These are phyloP conservation scores for Combretum micranthum DNA, from an alignment of 345 rosid genomes.

Conservation along the genomic window DNA sequence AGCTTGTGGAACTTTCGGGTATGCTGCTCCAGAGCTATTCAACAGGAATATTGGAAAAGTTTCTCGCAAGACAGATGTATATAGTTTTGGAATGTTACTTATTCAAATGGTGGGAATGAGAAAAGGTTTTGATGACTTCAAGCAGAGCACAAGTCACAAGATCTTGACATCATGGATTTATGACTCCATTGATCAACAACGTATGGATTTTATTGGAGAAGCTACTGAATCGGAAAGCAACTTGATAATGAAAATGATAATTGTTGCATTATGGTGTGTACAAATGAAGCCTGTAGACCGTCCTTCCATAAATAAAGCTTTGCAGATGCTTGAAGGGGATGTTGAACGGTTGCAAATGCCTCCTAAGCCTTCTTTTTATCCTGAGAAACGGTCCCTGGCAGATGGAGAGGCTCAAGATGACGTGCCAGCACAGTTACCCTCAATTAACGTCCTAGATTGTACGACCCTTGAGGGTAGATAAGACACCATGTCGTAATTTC, in stretches of 20 bases:
- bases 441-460: too few species aligned
- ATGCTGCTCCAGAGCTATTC: too few species aligned
- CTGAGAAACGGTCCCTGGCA: neutral
- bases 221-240: neutral
- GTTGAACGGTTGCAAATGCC: constrained; percentile 1
- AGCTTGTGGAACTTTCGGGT: too few species aligned
- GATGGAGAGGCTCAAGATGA: too few species aligned
- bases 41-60: too few species aligned
- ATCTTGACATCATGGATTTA: constrained; percentile 7
- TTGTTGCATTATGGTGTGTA: constrained; percentile 12
- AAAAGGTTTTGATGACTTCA: neutral
- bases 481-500: too few species aligned
- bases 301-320: constrained; percentile 5
- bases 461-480: too few species aligned
- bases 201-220: neutral
- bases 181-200: neutral
- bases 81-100: constrained; percentile 15
- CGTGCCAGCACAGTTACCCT: too few species aligned
- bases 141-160: constrained; percentile 1
- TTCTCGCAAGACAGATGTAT: neutral
- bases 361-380: constrained; percentile 6
- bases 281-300: constrained; percentile 7
- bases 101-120: constrained; percentile 12
- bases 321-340: constrained; percentile 10
- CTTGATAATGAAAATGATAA: constrained; percentile 1